Percentiles rank a stretch among this genome's conserved stretches.
These are phyloP conservation scores for Cercospora beticola DNA, from an alignment of 2,329 filamentous ascomycete genomes.

Conservation along the genomic window DNA sequence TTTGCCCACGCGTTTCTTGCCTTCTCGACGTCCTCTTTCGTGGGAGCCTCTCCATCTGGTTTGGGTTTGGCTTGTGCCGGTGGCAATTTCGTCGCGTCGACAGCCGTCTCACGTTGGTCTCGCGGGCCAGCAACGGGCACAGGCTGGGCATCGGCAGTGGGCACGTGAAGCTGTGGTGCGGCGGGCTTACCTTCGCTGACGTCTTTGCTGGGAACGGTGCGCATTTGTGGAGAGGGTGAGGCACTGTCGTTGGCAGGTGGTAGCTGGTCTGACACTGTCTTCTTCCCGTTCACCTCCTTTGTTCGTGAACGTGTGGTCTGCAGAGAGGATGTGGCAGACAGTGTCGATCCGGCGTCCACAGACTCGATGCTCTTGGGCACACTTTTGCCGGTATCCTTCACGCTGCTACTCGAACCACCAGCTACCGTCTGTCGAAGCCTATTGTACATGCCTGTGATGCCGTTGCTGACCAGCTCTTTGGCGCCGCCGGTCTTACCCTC, in stretches of 20 bases:
- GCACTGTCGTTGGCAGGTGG: conserved; percentile 24
- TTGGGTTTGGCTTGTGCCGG: neutral
- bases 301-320: conserved; percentile 18
- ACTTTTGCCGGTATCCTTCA: conserved; percentile 15
- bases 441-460: conserved; percentile 81
- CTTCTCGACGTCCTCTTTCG: conserved; percentile 29
- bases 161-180: conserved; percentile 22
- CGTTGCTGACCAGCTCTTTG: conserved; percentile 41
- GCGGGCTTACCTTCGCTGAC: conserved; percentile 10
- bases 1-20: conserved; percentile 30
- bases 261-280: conserved; percentile 21
- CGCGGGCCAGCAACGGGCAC: conserved; percentile 18
- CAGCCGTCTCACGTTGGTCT: conserved; percentile 9
- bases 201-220: conserved; percentile 19
- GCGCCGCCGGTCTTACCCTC: conserved; percentile 48
- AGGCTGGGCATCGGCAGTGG: conserved; percentile 23
- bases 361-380: conserved; percentile 32
- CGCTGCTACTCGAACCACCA: conserved; percentile 17
- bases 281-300: conserved; percentile 18
- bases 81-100: neutral
- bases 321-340: conserved; percentile 20
- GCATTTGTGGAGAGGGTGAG: conserved; percentile 24
- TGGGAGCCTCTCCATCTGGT: conserved; percentile 16
- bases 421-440: conserved; percentile 60
- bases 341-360: conserved; percentile 25